phyloP scores from a whole-genome alignment of 1,284 basidiomycete species.

The Anthracocystis panici-leucophaei region DNA sequence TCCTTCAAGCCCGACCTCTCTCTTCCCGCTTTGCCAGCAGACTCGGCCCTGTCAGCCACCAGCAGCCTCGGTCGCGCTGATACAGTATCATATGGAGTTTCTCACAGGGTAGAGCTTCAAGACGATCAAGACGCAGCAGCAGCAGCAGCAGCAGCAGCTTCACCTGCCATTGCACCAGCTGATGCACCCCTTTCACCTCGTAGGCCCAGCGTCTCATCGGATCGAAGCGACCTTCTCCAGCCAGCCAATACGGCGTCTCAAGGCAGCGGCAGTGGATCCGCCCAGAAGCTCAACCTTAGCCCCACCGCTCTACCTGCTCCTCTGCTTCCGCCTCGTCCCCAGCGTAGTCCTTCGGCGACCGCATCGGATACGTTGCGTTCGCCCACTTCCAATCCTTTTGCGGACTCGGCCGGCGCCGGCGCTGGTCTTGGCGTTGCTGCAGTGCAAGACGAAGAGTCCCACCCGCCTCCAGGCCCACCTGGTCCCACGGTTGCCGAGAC shows the following conservation, averaged over 20 bases:
- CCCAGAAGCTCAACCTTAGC: slow-evolving; percentile 44
- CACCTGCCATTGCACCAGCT: not conserved
- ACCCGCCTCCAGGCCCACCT: slow-evolving; percentile 25
- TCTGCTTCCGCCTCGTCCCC: slow-evolving; percentile 40
- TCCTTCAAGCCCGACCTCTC: slow-evolving; percentile 37
- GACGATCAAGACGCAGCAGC: slow-evolving; percentile 9
- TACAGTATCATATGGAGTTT: slow-evolving; percentile 42
- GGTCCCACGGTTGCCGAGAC: slow-evolving; percentile 57
- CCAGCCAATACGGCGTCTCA: slow-evolving; percentile 10
- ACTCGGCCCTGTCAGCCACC: slow-evolving; percentile 15
- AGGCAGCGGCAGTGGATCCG: slow-evolving; percentile 6
- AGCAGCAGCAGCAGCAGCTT: not conserved
- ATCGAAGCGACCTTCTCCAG: slow-evolving; percentile 25
- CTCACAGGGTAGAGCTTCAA: slow-evolving; percentile 44
- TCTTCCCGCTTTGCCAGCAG: slow-evolving; percentile 32
- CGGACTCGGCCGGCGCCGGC: slow-evolving; percentile 15
- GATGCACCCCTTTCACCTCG: slow-evolving; percentile 12
- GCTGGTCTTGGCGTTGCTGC: not conserved
- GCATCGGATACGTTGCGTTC: slow-evolving; percentile 27
- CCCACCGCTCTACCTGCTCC: slow-evolving; percentile 43
- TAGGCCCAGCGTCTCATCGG: slow-evolving; percentile 23
- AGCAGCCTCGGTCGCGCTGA: slow-evolving; percentile 39
- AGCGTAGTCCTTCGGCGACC: slow-evolving; percentile 29
- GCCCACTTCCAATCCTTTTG: slow-evolving; percentile 32
- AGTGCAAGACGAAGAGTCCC: slow-evolving; percentile 15